Evolutionary conservation across 1,284 basidiomycete species (phyloP).

Genomic region (Trichosporon inkin): DNA sequence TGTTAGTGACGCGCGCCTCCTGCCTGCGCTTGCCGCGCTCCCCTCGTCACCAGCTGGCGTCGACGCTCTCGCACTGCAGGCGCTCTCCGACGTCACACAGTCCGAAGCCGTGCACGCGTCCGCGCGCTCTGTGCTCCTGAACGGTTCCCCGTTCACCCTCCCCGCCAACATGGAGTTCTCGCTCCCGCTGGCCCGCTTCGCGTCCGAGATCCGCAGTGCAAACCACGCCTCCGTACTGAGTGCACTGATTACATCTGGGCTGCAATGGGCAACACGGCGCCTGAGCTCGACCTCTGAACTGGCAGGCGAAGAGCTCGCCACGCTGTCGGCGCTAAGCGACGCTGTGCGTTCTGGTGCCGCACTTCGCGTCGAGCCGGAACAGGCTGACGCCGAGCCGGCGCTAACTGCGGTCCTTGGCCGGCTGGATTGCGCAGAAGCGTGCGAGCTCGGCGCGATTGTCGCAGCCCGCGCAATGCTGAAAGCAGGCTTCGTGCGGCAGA

Average conservation of each 20-base stretch:
- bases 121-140: conserved; percentile 10
- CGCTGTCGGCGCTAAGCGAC: conserved; percentile 12
- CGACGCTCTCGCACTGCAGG: conserved; percentile 10
- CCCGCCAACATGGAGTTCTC: neutral
- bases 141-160: neutral
- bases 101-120: conserved; percentile 11
- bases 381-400: conserved; percentile 68
- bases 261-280: conserved; percentile 27
- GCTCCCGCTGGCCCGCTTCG: conserved; percentile 13
- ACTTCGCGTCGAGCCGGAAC: conserved; percentile 51
- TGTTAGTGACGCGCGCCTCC: conserved; percentile 18
- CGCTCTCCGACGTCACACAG: conserved; percentile 10
- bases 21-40: conserved; percentile 20
- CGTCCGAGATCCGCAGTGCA: neutral
- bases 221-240: conserved; percentile 10
- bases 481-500: conserved; percentile 46
- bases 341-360: conserved; percentile 1
- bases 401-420: conserved; percentile 64
- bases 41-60: neutral
- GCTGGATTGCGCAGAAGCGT: conserved; percentile 52
- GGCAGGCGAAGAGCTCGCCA: conserved; percentile 13
- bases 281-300: conserved; percentile 25
- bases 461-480: conserved; percentile 54
- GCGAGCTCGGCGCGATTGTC: conserved; percentile 57
- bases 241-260: conserved; percentile 24